Conservation (phyloP, 164 flowering plant species). For the Vitis amurensis region DNA sequence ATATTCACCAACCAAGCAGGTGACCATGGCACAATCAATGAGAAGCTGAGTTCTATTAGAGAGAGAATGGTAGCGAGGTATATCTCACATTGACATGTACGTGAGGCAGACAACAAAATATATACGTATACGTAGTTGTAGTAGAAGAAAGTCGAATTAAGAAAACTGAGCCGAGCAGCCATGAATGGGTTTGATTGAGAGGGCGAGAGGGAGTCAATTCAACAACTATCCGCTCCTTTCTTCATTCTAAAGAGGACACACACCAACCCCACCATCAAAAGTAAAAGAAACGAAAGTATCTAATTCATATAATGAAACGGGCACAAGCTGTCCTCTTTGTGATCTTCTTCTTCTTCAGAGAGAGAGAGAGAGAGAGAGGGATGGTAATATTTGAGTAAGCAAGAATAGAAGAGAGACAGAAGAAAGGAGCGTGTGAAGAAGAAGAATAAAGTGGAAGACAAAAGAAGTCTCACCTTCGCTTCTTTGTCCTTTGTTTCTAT, state of each 20-base stretch:
- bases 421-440: slow-evolving; percentile 23
- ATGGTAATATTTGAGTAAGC: slow-evolving; percentile 2
- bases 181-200: not conserved
- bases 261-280: slow-evolving; percentile 30
- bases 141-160: not conserved
- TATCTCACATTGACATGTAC: not conserved
- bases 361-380: not conserved
- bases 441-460: slow-evolving; percentile 4
- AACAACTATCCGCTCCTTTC: slow-evolving; percentile 27
- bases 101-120: too few relatives aligned
- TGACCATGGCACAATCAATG: too few relatives aligned
- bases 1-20: too few relatives aligned
- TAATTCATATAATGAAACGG: slow-evolving; percentile 5
- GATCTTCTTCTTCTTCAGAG: not conserved
- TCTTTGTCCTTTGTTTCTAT: slow-evolving; percentile 6
- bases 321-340: slow-evolving; percentile 4
- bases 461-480: not conserved
- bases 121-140: not conserved
- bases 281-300: slow-evolving; percentile 24
- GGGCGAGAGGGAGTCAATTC: slow-evolving; percentile 11
- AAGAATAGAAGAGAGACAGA: slow-evolving; percentile 6
- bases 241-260: slow-evolving; percentile 27
- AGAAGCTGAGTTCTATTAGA: too few relatives aligned
- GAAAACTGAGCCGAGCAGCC: not conserved
- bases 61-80: too few relatives aligned